phyloP scores from a whole-genome alignment of 352 stramenopile species.

The Phytophthora sojae region DNA sequence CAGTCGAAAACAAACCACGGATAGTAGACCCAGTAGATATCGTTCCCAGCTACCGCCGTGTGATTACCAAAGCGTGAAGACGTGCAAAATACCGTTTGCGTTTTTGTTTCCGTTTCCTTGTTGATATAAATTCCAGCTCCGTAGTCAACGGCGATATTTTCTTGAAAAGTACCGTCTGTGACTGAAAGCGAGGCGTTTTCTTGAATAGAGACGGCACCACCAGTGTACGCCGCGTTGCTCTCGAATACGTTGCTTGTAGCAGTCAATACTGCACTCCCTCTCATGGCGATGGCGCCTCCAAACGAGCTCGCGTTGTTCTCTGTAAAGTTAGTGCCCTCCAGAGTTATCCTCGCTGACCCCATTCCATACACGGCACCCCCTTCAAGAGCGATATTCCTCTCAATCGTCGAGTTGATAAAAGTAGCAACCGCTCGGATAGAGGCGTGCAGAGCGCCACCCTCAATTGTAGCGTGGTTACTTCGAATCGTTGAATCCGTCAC shows the following conservation, averaged over 20 bases:
- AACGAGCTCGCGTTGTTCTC: conserved; percentile 51
- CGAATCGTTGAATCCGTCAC: conserved; percentile 34
- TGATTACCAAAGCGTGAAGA: conserved; percentile 44
- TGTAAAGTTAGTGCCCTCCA: conserved; percentile 17
- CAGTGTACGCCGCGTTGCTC: conserved; percentile 55
- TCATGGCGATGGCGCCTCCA: conserved; percentile 50
- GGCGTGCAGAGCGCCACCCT: conserved; percentile 58
- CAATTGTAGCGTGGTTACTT: conserved; percentile 46
- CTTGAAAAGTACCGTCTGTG: conserved; percentile 30
- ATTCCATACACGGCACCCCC: conserved; percentile 59
- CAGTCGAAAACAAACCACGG: conserved; percentile 52
- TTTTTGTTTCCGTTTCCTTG: conserved; percentile 26
- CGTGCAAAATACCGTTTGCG: conserved; percentile 19
- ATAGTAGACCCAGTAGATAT: conserved; percentile 75
- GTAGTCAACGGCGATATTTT: conserved; percentile 59
- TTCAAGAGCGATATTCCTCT: conserved; percentile 50
- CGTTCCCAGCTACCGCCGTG: conserved; percentile 41
- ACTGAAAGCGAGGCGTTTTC: conserved; percentile 47
- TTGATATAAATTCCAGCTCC: conserved; percentile 66
- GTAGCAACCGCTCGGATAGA: conserved; percentile 51
- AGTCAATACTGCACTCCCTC: conserved; percentile 35
- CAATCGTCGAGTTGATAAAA: conserved; percentile 39
- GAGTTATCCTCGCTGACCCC: conserved; percentile 40
- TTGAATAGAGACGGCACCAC: conserved; percentile 53
- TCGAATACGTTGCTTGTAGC: conserved; percentile 26